Percentiles rank a stretch among this genome's conserved stretches.
phyloP scores from a whole-genome alignment of 208 protist species.

The Acanthamoeba royreba region DNA sequence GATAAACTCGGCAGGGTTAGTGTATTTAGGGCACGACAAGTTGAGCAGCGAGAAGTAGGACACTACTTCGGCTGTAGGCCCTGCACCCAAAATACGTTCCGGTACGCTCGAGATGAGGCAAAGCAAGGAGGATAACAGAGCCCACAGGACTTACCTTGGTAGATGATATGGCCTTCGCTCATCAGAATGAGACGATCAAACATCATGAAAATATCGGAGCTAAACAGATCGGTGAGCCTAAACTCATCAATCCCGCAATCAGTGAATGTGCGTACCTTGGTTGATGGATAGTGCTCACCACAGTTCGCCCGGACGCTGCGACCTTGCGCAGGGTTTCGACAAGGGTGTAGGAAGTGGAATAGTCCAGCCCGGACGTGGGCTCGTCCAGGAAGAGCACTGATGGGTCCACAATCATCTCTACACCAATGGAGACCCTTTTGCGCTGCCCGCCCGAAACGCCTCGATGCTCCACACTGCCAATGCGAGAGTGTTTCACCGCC shows the following conservation, averaged over 20 bases:
- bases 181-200: slow-evolving; percentile 57
- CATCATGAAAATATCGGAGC: slow-evolving; percentile 62
- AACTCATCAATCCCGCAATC: too few species aligned
- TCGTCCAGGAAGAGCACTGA: slow-evolving; percentile 47
- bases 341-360: neutral
- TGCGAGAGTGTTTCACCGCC: too few species aligned
- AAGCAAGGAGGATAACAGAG: neutral
- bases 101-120: too few species aligned
- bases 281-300: slow-evolving; percentile 24
- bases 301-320: neutral
- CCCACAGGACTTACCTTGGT: neutral
- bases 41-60: too few species aligned
- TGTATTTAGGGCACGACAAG: too few species aligned
- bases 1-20: too few species aligned
- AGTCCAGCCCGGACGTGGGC: slow-evolving; percentile 8
- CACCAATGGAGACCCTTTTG: slow-evolving; percentile 49
- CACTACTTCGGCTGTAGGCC: too few species aligned
- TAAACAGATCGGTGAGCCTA: slow-evolving; percentile 71
- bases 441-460: slow-evolving; percentile 57
- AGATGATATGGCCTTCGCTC: neutral
- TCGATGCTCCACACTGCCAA: too few species aligned
- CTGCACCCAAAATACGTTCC: too few species aligned
- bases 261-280: too few species aligned
- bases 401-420: slow-evolving; percentile 25
- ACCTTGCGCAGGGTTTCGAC: neutral